These are phyloP conservation scores for Lasiosphaeria miniovina DNA, from an alignment of 495 filamentous ascomycete genomes.

Conservation along the genomic window DNA sequence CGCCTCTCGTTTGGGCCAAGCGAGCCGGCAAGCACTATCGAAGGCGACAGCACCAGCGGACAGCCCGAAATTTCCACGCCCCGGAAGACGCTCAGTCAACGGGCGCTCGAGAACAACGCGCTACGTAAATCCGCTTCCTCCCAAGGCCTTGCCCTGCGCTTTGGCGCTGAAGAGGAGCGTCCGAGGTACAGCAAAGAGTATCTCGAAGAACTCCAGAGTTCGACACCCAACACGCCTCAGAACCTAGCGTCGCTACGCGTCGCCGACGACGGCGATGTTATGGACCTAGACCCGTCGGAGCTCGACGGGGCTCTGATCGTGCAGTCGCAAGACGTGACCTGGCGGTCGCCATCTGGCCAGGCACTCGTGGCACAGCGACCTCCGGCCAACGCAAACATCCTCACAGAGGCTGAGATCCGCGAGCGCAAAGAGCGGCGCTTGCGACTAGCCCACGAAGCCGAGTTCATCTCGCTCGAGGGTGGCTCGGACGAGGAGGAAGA, in stretches of 20 bases:
- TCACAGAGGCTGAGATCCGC: constrained; percentile 81
- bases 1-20: constrained; percentile 74
- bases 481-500: constrained; percentile 48
- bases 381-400: constrained; percentile 41
- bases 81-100: constrained; percentile 69
- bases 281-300: constrained; percentile 51
- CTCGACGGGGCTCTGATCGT: constrained; percentile 61
- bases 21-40: constrained; percentile 46
- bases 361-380: constrained; percentile 5
- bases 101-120: constrained; percentile 70
- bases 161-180: constrained; percentile 60
- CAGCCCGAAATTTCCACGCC: constrained; percentile 39
- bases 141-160: constrained; percentile 42
- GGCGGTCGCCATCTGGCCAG: constrained; percentile 9
- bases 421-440: constrained; percentile 89
- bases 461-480: constrained; percentile 76
- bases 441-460: constrained; percentile 69
- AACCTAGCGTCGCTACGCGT: constrained; percentile 38
- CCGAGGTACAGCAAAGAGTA: constrained; percentile 86
- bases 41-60: constrained; percentile 40
- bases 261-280: constrained; percentile 29
- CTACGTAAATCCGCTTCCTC: constrained; percentile 40
- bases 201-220: constrained; percentile 75
- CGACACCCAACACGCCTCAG: constrained; percentile 76
- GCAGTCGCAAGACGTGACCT: constrained; percentile 43